phyloP scores from a whole-genome alignment of 2,329 filamentous ascomycete genomes.

The Colletotrichum sp. region DNA sequence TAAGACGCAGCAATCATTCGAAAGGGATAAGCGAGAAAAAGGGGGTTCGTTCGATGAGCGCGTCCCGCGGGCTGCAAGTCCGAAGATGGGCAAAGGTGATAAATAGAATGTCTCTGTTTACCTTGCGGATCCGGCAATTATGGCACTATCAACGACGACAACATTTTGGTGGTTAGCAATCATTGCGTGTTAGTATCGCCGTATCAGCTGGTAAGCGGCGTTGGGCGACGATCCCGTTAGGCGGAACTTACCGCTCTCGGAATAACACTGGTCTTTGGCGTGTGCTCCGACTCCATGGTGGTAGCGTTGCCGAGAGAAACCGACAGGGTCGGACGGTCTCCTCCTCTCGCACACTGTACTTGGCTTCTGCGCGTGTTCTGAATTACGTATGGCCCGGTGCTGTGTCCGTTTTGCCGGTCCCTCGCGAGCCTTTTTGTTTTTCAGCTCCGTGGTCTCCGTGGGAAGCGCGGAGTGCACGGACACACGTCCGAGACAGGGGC shows the following conservation, averaged over 20 bases:
- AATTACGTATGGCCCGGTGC: neutral
- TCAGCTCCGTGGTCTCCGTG: neutral
- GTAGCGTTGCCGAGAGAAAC: neutral
- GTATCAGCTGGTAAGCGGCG: neutral
- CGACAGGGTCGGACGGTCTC: neutral
- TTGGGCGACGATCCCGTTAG: neutral
- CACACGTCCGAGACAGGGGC: neutral
- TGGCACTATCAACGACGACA: neutral
- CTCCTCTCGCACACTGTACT: neutral
- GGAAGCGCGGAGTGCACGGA: neutral
- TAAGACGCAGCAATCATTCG: neutral
- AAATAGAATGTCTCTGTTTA: neutral
- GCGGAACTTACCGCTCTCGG: slow-evolving; percentile 8
- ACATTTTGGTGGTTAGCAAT: neutral
- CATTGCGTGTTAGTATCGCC: neutral
- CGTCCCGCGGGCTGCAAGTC: neutral
- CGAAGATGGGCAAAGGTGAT: neutral
- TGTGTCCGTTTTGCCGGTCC: neutral
- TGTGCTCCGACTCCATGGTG: neutral
- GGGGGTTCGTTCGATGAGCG: neutral
- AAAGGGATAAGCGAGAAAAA: neutral
- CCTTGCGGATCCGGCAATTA: slow-evolving; percentile 12
- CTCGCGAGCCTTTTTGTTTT: neutral
- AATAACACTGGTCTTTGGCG: slow-evolving; percentile 3
- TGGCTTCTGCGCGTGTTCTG: neutral